Evolutionary conservation across 148 eudicot genomes (phyloP), one percentile per base, ranked within the genome.

Genomic region (Silene latifolia): DNA sequence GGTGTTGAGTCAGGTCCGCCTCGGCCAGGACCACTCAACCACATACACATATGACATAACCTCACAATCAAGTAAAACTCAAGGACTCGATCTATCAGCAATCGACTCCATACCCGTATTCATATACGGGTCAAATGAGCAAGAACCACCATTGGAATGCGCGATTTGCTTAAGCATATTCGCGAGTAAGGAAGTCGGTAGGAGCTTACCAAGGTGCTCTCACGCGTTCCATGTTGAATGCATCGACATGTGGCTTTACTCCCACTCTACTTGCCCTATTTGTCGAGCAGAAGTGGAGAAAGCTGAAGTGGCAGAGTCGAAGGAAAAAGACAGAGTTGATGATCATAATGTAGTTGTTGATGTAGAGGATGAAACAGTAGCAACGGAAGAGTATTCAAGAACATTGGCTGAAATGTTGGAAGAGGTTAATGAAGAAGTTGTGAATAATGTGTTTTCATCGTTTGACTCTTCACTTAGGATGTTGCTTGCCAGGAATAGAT

Each of bases 161-260:
- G 88, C 86, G 0, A 81, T 90, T 5, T 90, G 96, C 46, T 75
- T 90, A 72, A 77, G 86, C 44, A 68, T 77, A 8, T 87, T 88
- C 18, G 88, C 88, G 73, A 86, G 82, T 15, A 71, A 67, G 24
- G 88, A 88, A 9, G 67, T 76, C 7, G 90, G 92, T 0, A 80
- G 87, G 72, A 82, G 67, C 8, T 64, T 90, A 47, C 88, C 84
- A 1, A 72, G 74, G 15, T 90, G 92, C 59, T 73, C 84, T 4
- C 96, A 90, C 73, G 83, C 56, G 7, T 89, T 90, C 48, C 96
- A 90, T 44, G 87, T 88, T 0, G 87, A 87, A 46, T 90, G 96
- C 63, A 87, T 90, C 23, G 96, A 88, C 68, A 87, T 85, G 92
- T 90, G 96, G 96, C 68, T 90, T 42, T 63, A 59, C 53, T 84